Evolutionary conservation across 192 early-diverging fungal species (phyloP).

Genomic region (Rhizophagus prolifer): DNA sequence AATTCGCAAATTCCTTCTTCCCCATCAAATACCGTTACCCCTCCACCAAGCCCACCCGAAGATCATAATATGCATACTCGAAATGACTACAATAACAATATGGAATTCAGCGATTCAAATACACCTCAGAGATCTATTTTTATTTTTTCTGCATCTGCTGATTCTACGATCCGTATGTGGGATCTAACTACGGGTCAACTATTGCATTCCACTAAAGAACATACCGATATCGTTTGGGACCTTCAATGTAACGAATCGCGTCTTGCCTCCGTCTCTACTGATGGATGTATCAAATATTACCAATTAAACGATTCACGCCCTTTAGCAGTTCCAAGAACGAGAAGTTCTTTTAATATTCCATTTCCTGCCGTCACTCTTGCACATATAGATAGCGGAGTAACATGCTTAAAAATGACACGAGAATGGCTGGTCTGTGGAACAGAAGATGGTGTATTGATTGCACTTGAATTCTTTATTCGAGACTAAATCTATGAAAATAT

Average conservation of each 20-base stretch:
- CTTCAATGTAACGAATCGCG: slow-evolving; percentile 10
- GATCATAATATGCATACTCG: background rate
- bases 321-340: background rate
- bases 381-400: background rate
- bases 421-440: slow-evolving; percentile 21
- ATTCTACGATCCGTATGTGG: slow-evolving; percentile 21
- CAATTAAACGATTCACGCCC: background rate
- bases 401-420: slow-evolving; percentile 14
- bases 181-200: slow-evolving; percentile 5
- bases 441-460: slow-evolving; percentile 5
- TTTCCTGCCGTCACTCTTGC: background rate
- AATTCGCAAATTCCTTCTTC: background rate
- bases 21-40: background rate
- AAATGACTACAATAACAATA: background rate
- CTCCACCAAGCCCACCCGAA: background rate
- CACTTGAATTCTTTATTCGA: slow-evolving; percentile 1
- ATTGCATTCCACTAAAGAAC: background rate
- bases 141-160: slow-evolving; percentile 10
- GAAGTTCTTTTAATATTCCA: background rate
- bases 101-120: background rate
- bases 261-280: slow-evolving; percentile 10
- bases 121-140: background rate
- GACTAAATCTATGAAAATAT: background rate
- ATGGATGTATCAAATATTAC: background rate
- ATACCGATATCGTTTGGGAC: slow-evolving; percentile 12